A percentile compares a stretch with the other conserved stretches of the same genome.
Conservation (phyloP, 1,284 basidiomycete species). For the Cystobasidium slooffiae region DNA sequence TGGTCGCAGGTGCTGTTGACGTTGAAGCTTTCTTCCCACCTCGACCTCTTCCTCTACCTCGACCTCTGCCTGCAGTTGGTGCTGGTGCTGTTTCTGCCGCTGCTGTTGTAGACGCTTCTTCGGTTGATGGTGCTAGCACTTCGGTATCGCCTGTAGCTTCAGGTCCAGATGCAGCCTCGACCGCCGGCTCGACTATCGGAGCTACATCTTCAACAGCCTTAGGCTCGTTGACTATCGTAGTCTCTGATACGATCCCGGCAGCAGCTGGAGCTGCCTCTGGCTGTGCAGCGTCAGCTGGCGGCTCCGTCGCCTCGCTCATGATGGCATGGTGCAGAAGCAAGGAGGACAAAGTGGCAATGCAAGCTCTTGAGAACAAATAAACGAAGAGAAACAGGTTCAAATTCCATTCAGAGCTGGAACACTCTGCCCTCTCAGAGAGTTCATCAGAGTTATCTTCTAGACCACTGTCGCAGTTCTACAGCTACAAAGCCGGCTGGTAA, state of each 20-base stretch:
- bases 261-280: constrained; percentile 6
- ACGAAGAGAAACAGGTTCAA: no score
- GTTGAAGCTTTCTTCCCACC: neutral
- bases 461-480: no score
- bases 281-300: constrained; percentile 9
- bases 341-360: neutral
- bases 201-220: neutral
- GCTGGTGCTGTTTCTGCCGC: constrained; percentile 12
- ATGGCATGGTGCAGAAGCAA: constrained; percentile 19
- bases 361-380: no score
- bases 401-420: no score
- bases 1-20: neutral
- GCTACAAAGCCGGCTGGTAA: no score
- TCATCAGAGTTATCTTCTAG: no score
- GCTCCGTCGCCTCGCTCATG: constrained; percentile 11
- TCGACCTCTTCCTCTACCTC: constrained; percentile 19
- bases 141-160: neutral
- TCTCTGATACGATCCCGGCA: neutral
- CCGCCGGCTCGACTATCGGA: neutral
- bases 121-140: neutral
- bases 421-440: no score
- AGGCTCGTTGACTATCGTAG: neutral
- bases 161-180: neutral
- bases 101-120: constrained; percentile 3
- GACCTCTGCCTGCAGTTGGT: constrained; percentile 1